Evolutionary conservation across 352 stramenopile species (phyloP).

Genomic region (Globisporangium megalacanthum): DNA sequence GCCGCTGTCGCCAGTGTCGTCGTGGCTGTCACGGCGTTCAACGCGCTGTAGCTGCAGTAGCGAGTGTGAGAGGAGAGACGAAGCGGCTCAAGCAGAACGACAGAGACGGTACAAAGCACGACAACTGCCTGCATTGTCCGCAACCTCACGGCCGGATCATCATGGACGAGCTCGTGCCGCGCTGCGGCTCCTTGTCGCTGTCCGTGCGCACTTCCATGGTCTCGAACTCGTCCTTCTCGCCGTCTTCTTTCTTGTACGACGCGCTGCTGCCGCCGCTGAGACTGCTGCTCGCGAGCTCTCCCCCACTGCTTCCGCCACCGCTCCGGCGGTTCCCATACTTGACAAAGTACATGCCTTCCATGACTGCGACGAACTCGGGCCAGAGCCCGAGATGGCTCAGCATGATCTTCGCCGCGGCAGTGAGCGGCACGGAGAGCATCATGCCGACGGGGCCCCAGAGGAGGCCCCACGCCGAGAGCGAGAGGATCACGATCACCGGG

Average conservation of each 20-base stretch:
- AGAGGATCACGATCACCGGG: conserved; percentile 82
- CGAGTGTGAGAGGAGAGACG: neutral
- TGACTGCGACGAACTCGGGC: conserved; percentile 80
- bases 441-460: conserved; percentile 85
- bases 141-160: conserved; percentile 25
- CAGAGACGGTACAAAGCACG: no score
- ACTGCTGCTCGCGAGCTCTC: no score
- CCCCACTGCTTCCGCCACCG: no score
- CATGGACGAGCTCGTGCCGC: conserved; percentile 6
- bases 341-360: conserved; percentile 85
- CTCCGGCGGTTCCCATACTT: conserved; percentile 53
- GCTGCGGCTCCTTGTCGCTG: conserved; percentile 22
- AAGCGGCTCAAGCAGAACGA: no score
- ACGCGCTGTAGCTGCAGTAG: neutral
- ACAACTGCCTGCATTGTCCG: neutral
- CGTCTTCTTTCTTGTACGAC: conserved; percentile 74
- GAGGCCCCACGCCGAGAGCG: conserved; percentile 82
- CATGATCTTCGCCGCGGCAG: conserved; percentile 84
- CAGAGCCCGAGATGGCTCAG: conserved; percentile 80
- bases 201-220: conserved; percentile 75
- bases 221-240: conserved; percentile 58
- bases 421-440: conserved; percentile 87
- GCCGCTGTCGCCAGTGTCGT: neutral
- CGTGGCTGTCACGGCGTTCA: neutral
- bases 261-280: conserved; percentile 2